These are phyloP conservation scores for Nigrospora osmanthi DNA, from an alignment of 2,329 filamentous ascomycete species.

Conservation along the genomic window DNA sequence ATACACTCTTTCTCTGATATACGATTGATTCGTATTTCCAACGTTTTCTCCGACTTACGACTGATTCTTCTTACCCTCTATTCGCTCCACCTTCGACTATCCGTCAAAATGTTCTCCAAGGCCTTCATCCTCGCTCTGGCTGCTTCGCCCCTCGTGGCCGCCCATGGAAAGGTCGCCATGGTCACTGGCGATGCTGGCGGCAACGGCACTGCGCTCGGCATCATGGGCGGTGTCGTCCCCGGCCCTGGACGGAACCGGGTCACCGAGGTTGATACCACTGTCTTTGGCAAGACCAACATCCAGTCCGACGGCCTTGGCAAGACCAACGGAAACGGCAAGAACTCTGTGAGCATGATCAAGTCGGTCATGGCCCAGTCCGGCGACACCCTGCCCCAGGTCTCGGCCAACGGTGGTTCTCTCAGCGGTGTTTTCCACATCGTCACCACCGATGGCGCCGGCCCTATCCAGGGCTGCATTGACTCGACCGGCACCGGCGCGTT, in stretches of 20 bases:
- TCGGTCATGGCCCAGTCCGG: constrained; percentile 27
- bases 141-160: constrained; percentile 18
- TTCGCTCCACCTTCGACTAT: not conserved
- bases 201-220: constrained; percentile 29
- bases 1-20: not conserved
- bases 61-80: constrained; percentile 3
- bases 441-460: constrained; percentile 32
- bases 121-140: constrained; percentile 12
- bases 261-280: constrained; percentile 36
- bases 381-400: constrained; percentile 29
- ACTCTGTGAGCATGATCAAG: constrained; percentile 22
- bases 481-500: constrained; percentile 26
- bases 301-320: constrained; percentile 28
- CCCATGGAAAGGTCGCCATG: constrained; percentile 18
- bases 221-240: constrained; percentile 30
- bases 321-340: constrained; percentile 26
- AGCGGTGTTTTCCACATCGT: constrained; percentile 29
- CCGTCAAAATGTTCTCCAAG: constrained; percentile 9
- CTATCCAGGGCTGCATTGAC: constrained; percentile 28
- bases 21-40: not conserved
- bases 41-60: not conserved
- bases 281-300: constrained; percentile 28
- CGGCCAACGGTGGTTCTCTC: constrained; percentile 21
- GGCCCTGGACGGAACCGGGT: constrained; percentile 19
- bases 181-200: constrained; percentile 24